These are phyloP conservation scores for Cladophialophora carrionii DNA, from an alignment of 2,329 filamentous ascomycete species.

Conservation along the genomic window DNA sequence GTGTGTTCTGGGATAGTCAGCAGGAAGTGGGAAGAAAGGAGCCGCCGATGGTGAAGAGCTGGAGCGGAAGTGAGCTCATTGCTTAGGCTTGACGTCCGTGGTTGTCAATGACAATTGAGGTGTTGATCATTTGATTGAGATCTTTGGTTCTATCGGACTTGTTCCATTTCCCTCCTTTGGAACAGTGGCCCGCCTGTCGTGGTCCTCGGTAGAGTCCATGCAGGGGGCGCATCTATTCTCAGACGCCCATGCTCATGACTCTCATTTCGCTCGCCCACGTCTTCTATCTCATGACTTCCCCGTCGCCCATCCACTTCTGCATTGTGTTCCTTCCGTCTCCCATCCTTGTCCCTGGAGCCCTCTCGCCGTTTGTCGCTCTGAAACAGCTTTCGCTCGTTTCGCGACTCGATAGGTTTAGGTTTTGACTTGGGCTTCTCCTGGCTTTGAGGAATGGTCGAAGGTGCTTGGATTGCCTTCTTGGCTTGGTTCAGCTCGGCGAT, in stretches of 20 bases:
- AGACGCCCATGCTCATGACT: neutral
- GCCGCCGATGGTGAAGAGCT: constrained; percentile 57
- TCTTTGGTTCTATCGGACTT: constrained; percentile 24
- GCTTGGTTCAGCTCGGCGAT: constrained; percentile 73
- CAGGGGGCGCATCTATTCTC: constrained; percentile 5
- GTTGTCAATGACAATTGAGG: neutral
- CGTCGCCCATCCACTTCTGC: neutral
- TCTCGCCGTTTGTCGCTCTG: constrained; percentile 16
- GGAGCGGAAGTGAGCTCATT: constrained; percentile 40
- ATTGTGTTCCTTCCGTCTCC: neutral
- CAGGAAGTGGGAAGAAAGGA: constrained; percentile 47
- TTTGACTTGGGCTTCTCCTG: constrained; percentile 10
- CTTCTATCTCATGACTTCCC: neutral
- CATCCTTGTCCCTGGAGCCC: neutral
- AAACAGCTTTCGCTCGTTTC: constrained; percentile 20
- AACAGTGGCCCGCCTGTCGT: constrained; percentile 13
- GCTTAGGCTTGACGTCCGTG: neutral
- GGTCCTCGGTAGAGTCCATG: constrained; percentile 7
- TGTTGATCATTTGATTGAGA: neutral
- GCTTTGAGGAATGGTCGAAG: constrained; percentile 13
- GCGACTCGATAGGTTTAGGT: constrained; percentile 11
- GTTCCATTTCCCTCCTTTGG: constrained; percentile 33
- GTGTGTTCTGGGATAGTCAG: constrained; percentile 49
- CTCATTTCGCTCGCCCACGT: neutral
- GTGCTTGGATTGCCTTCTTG: constrained; percentile 60